Percentiles rank a stretch among this genome's conserved stretches.
Evolutionary conservation across 202 grass and related monocot species (phyloP).

Genomic region (Setaria viridis): DNA sequence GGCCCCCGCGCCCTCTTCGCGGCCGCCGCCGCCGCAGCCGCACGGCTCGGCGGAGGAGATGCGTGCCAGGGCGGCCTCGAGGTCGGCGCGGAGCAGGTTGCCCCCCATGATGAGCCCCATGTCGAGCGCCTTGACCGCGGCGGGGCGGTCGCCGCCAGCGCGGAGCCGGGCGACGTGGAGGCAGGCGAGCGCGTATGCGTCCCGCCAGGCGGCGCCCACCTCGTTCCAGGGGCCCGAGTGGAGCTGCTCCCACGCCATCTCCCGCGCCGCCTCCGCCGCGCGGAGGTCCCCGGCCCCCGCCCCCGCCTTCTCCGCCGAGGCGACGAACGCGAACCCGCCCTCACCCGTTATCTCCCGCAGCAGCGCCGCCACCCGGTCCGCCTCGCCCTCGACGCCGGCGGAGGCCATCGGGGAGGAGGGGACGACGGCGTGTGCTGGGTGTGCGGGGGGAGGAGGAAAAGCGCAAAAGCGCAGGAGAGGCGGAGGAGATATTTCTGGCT

Average conservation of each 20-base stretch:
- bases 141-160: constrained; percentile 46
- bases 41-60: constrained; percentile 40
- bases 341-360: constrained; percentile 72
- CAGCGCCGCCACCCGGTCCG: constrained; percentile 52
- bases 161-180: constrained; percentile 80
- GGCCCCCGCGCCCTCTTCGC: constrained; percentile 7
- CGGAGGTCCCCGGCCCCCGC: constrained; percentile 61
- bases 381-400: constrained; percentile 34
- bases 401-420: neutral
- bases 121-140: constrained; percentile 79
- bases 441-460: neutral
- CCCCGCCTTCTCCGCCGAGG: constrained; percentile 77
- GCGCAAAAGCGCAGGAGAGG: constrained; percentile 51
- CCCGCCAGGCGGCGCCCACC: constrained; percentile 75
- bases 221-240: constrained; percentile 88
- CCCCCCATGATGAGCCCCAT: constrained; percentile 96
- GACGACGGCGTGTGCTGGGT: neutral
- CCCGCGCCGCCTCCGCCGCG: constrained; percentile 81
- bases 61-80: constrained; percentile 56
- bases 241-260: constrained; percentile 99
- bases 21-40: constrained; percentile 11
- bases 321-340: constrained; percentile 87
- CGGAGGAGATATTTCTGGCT: constrained; percentile 49
- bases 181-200: constrained; percentile 94
- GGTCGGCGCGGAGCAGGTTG: constrained; percentile 67